A percentile compares a stretch with the other conserved stretches of the same genome.
phyloP scores from a whole-genome alignment of 192 early-diverging fungal species.

The Haplosporangium gracile region DNA sequence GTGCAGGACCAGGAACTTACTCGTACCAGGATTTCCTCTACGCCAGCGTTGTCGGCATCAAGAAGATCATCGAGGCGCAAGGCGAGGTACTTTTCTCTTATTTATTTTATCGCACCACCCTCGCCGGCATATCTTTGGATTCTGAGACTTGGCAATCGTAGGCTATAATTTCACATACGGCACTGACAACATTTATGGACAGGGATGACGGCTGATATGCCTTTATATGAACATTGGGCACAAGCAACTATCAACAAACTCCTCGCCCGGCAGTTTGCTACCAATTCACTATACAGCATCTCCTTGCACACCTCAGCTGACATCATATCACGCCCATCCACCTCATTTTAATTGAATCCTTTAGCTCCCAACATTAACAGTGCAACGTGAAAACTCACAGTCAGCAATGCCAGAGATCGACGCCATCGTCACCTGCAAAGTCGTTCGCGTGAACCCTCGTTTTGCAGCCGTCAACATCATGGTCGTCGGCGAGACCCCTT shows the following conservation, averaged over 20 bases:
- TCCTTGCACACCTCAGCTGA: neutral
- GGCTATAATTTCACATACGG: too few species aligned
- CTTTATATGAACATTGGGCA: too few species aligned
- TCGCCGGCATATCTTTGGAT: too few species aligned
- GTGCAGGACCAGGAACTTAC: conserved; percentile 79
- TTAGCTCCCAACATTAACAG: conserved; percentile 65
- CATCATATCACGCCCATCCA: neutral
- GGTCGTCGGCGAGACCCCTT: conserved; percentile 86
- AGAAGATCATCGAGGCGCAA: conserved; percentile 34
- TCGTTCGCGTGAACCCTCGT: conserved; percentile 90
- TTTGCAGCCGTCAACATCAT: conserved; percentile 92
- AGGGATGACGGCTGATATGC: too few species aligned
- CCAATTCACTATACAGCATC: neutral
- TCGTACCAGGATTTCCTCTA: conserved; percentile 77
- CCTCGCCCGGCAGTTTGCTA: neutral
- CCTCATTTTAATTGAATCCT: neutral
- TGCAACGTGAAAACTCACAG: conserved; percentile 73
- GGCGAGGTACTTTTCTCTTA: neutral
- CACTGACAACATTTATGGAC: too few species aligned
- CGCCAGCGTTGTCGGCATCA: conserved; percentile 68
- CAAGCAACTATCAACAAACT: neutral
- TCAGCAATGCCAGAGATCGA: conserved; percentile 83
- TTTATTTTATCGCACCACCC: neutral
- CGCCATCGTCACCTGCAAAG: conserved; percentile 82
- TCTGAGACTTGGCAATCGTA: too few species aligned